Base-by-base conservation (phyloP, 495 filamentous ascomycete species). In the Podospora pseudopauciseta region DNA sequence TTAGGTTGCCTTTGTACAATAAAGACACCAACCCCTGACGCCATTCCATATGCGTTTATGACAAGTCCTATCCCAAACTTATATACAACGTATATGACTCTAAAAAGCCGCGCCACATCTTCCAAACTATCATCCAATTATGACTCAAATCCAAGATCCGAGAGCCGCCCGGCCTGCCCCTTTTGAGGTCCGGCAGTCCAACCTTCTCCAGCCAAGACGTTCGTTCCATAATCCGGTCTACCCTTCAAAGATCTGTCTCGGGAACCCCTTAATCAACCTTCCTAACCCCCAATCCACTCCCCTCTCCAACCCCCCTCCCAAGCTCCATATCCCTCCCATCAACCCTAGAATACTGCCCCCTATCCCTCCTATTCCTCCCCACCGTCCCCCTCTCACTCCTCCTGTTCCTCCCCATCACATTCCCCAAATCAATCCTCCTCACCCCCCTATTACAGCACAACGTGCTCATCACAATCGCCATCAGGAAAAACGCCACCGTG, bases 401-500 rank as follows among this genome's bases (percentile, higher is more conserved):
- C 55, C 55, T 19, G 11, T 20, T 58, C n/a, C 55, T 19, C 4
- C 16, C 4, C 55, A 58, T 58, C 23, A 58, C 55, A 26, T 58
- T 58, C 6, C 55, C 55, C 23, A 58, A 19, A 20, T 58, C 23
- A 7, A 58, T 26, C n/a, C n/a, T 58, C 55, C 55, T 58, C 23
- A 26, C 55, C 23, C 23, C n/a, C 55, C 55, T 19, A 23, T 58
- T 58, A 18, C 55, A 58, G 55, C 55, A 58, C 15, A 58, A n/a
- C n/a, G 55, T 58, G 23, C 55, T 26, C 55, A 58, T n/a, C 23
- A 58, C 55, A 58, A 58, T 58, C 55, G 18, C 16, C n/a, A 58
- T 19, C n/a, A 58, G 1, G 18, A 58, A 58, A 3, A 19, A 9
- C 6, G 4, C 1, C 19, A 58, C 55, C 55, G 55, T 58, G 18